Evolutionary conservation across 2,329 filamentous ascomycete species (phyloP), one percentile per base, ranked within the genome.

Genomic region (Exserohilum turcica): DNA sequence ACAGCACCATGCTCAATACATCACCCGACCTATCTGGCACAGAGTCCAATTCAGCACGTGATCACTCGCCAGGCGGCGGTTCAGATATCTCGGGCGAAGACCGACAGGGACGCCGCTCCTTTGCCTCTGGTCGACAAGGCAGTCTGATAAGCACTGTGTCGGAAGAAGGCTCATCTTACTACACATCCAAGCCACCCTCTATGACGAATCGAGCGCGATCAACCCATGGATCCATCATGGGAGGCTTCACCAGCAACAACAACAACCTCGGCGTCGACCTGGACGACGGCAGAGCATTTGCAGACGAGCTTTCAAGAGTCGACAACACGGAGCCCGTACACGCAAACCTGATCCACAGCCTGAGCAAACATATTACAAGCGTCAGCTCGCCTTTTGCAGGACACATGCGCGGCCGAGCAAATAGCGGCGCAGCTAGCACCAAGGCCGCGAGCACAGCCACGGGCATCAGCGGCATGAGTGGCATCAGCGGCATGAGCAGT

Each of bases 1-100:
- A 85, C 65, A 88, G 86, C 31, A 86, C 88, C 16, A 79, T 93
- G 33, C 76, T 86, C 42, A 68, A 56, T 32, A 65, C 65, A 2
- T 70, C 66, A 1, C 71, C 72, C 12, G 69, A 74, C 19, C 63
- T 70, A 24, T 70, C 68, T 0, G 65, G 63, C 29, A 69, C 67
- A 19, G 71, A 74, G 27, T 65, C 63, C 6, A 67, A 66, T 36
- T 66, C 58, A 3, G 45, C 62, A 12, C 71, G 66, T n/a, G 73
- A 74, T 33, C 68, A 70, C 39, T 67, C 61, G 1, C 71, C 72
- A 8, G 44, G 44, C 3, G 67, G 60, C 5, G 65, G 59, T 6
- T 72, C 68, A 3, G 66, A 70, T 21, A 49, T 56, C 35, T 68
- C 63, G 19, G 62, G 60, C 27, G 70, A 70, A 35, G 37, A 48